Conservation (phyloP, 1,139 yeast genomes). For the Pichia sp. region DNA sequence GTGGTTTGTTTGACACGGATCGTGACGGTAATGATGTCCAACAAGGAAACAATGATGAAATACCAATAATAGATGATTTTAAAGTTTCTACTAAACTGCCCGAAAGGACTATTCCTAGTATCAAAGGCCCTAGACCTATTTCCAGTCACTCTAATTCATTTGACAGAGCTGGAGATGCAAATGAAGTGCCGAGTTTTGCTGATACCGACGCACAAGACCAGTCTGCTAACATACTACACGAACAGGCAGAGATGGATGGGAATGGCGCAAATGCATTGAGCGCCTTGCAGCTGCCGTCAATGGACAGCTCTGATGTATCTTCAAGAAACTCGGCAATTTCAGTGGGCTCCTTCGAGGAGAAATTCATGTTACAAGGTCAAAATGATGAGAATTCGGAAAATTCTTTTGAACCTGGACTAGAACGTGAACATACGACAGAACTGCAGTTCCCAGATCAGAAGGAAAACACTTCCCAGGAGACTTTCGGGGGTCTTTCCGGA, state of each 20-base stretch:
- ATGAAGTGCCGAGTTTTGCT: background rate
- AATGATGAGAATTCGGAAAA: background rate
- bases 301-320: no score
- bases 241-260: no score
- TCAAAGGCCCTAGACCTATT: slow-evolving; percentile 8
- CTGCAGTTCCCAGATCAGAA: background rate
- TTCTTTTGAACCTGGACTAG: no score
- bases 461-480: slow-evolving; percentile 7
- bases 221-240: no score
- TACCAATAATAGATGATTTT: slow-evolving; percentile 1
- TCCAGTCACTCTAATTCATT: no score
- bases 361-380: slow-evolving; percentile 6
- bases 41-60: no score
- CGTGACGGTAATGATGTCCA: no score
- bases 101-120: slow-evolving; percentile 1
- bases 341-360: slow-evolving; percentile 12
- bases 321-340: background rate
- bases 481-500: slow-evolving; percentile 7
- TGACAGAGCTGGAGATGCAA: background rate
- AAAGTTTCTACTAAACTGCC: slow-evolving; percentile 4
- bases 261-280: no score
- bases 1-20: no score
- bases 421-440: no score
- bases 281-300: no score
- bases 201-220: no score